Percentiles rank a stretch among this genome's conserved stretches.
Evolutionary conservation across 1,284 basidiomycete genomes (phyloP).

Genomic region (Fomitopsis pinicola): DNA sequence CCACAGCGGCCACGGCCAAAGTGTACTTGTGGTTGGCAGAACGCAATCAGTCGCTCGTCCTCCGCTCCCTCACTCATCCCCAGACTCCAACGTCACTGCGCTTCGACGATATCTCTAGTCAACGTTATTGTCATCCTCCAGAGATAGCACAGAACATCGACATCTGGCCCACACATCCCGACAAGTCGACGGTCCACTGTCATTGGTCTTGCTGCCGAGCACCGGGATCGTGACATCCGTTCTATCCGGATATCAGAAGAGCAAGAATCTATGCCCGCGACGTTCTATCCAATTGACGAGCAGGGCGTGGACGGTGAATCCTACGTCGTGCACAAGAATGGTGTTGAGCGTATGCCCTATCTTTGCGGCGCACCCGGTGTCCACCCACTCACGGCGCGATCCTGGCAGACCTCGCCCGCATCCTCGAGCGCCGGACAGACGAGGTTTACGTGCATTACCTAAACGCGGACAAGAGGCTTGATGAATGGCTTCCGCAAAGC

Average conservation of each 20-base stretch:
- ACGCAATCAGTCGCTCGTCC: background rate
- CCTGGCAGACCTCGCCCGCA: constrained; percentile 39
- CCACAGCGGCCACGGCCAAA: background rate
- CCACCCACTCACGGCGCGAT: constrained; percentile 4
- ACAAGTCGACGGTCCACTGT: no score
- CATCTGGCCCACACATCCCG: background rate
- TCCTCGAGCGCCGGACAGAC: constrained; percentile 44
- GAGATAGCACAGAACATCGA: no score
- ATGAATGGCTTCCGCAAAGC: constrained; percentile 64
- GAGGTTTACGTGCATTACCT: constrained; percentile 68
- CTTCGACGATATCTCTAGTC: background rate
- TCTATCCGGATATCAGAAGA: background rate
- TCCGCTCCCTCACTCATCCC: background rate
- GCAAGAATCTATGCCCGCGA: constrained; percentile 20
- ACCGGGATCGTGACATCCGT: background rate
- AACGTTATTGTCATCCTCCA: background rate
- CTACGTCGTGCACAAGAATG: constrained; percentile 35
- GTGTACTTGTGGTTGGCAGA: background rate
- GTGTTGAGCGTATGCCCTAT: constrained; percentile 38
- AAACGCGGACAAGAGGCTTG: constrained; percentile 68
- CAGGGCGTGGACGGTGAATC: constrained; percentile 17
- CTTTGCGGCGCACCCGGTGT: constrained; percentile 8
- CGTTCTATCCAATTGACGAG: constrained; percentile 17
- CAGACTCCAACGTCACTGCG: background rate
- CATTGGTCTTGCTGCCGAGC: background rate